Base-by-base conservation (phyloP, 768 basidiomycete species). In the Mycena filopes region DNA sequence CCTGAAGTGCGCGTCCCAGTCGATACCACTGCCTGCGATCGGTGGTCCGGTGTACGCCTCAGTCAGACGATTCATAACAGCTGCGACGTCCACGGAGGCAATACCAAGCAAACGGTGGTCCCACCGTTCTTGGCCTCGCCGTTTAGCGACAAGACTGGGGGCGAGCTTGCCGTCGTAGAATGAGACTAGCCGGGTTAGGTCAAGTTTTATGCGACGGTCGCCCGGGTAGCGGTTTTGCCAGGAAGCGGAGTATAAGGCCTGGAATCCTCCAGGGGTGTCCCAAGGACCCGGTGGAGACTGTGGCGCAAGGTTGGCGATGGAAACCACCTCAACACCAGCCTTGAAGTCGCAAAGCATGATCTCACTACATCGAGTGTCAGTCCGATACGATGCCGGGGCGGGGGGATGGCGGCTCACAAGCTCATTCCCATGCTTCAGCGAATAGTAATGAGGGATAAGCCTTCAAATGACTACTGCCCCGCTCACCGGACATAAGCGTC, bases 341-440 rank as follows among this genome's bases (percentile, higher is more conserved):
- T 73, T 77, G 65, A 86, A 84, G 65, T 84, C 77, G 65, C 84
- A 85, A 10, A 84, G 72, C 79, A 84, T 83, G 18, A 83, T 72
- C 70, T 86, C 85, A 62, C 83, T 85, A 57, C 6, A 49, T 69
- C 36, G 23, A 59, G 54, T 18, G 16, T 55, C 31, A 28, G 59
- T 4, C 36, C 2, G 10, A 21, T n/a, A 31, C 53, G 43, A 41
- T 9, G 60, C 16, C 23, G 36, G 1, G 29, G 25, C 38, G 47
- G 36, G 15, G 33, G 23, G 12, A 48, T 29, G n/a, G n/a, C 31
- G 18, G 74, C 82, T 68, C 64, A 84, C 83, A 86, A 84, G 65
- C 82, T 78, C 77, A 81, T 79, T 76, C 84, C 81, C 83, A 84
- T 84, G 63, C 81, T 83, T 31, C 10, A 2, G 10, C 10, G 47